Conservation (phyloP, 73 alveolate genomes). For the Stentor coeruleus region DNA sequence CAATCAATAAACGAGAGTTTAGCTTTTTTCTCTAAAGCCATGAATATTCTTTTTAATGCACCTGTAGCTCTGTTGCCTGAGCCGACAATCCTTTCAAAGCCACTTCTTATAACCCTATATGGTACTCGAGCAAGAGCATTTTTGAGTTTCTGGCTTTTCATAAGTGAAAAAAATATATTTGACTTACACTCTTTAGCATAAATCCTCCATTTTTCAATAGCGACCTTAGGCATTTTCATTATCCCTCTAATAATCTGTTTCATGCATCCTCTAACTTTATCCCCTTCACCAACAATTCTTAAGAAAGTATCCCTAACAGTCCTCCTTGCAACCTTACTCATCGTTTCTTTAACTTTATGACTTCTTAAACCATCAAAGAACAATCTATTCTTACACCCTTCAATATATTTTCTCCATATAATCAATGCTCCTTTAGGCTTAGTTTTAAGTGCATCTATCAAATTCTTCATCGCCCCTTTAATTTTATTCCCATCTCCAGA, state of each 20-base stretch:
- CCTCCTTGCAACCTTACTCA: neutral
- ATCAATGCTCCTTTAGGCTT: neutral
- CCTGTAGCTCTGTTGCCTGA: neutral
- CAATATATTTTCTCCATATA: neutral
- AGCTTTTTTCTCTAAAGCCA: neutral
- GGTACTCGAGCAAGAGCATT: neutral
- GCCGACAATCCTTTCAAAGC: neutral
- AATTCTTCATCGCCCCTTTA: neutral
- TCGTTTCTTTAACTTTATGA: neutral
- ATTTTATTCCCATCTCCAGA: neutral
- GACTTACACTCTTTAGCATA: neutral
- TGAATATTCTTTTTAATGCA: neutral
- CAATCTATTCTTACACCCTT: neutral
- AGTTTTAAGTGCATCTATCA: neutral
- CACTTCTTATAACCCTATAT: neutral
- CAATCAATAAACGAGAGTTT: neutral
- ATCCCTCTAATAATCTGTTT: neutral
- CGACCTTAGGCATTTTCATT: neutral
- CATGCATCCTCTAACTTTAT: slow-evolving; percentile 5
- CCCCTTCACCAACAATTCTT: neutral
- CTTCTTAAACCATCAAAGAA: neutral
- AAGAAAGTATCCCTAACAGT: neutral
- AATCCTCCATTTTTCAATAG: neutral
- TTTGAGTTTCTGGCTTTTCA: neutral
- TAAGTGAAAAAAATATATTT: neutral